Evolutionary conservation across 2,329 filamentous ascomycete genomes (phyloP), one percentile per base, ranked within the genome.

Genomic region (Xylariales sp.): DNA sequence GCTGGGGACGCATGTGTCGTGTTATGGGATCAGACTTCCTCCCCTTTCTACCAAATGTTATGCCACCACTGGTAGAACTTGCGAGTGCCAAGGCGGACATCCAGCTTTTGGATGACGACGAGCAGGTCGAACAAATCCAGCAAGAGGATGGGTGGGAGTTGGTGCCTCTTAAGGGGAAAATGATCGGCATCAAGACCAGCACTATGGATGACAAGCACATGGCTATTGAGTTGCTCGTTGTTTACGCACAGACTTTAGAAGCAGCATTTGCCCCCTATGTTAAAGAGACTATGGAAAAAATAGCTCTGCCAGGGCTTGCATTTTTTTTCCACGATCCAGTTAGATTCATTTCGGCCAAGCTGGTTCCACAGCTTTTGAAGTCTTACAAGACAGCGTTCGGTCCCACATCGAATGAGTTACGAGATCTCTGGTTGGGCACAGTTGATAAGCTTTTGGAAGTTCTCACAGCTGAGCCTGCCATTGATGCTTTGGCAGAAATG

Each of bases 241-340:
- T 98, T 45, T 98, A 98, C 57, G 91, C 93, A 2, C 89, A 96
- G 60, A 90, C 95, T 18, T 76, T 98, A n/a, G 88, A 96, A 59
- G 88, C 76, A 16, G 80, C 86, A 20, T 98, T 98, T 58, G 89
- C 93, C 38, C 88, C 87, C 2, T 97, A 94, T 49, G 91, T 95
- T 37, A 74, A 83, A 30, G 84, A 95, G 43, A 94, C 95, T 41
- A 93, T 97, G 85, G 88, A 95, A 62, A 93, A 93, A 66, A 94
- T 98, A 57, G 91, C 90, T 2, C 72, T 98, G 16, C 91, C 93
- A 6, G 89, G 93, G 15, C 76, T 98, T 33, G 87, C 89, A 4
- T 98, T 98, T 74, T 98, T 97, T 74, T 98, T 98, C 79, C 93
- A 98, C 63, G 93, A 98, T 57, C 91, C 93, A 1, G 93, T 97